These are phyloP conservation scores for Solanum lycopersicoides DNA, from an alignment of 257 asterid species.

Conservation along the genomic window DNA sequence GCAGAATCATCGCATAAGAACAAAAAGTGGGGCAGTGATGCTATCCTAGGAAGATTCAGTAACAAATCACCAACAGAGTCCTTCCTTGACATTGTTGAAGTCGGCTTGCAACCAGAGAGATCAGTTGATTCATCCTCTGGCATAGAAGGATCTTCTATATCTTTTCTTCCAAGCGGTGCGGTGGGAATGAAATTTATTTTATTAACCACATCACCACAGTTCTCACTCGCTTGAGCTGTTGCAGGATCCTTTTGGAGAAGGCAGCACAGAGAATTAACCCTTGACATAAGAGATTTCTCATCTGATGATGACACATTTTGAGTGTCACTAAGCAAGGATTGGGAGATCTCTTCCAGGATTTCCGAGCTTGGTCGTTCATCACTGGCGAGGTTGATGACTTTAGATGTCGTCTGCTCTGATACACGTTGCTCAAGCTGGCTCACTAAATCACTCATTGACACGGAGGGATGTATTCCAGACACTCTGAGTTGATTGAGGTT, in stretches of 20 bases:
- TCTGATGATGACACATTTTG: constrained; percentile 51
- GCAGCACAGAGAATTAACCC: constrained; percentile 93
- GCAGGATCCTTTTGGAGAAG: constrained; percentile 73
- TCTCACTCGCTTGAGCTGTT: constrained; percentile 23
- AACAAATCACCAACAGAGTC: constrained; percentile 84
- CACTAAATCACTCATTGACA: constrained; percentile 87
- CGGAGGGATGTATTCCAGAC: constrained; percentile 60
- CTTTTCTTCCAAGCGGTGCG: neutral
- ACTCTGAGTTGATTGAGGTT: constrained; percentile 73
- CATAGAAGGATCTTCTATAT: neutral
- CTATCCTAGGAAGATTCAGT: constrained; percentile 78
- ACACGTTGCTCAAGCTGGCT: constrained; percentile 71
- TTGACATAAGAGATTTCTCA: constrained; percentile 72
- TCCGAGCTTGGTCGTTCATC: constrained; percentile 69
- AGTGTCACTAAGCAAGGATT: constrained; percentile 57
- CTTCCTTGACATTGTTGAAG: constrained; percentile 55
- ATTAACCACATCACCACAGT: constrained; percentile 8
- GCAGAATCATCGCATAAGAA: constrained; percentile 50
- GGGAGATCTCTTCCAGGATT: constrained; percentile 56
- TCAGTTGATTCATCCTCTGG: constrained; percentile 10
- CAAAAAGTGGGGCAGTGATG: constrained; percentile 88
- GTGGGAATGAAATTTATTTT: neutral
- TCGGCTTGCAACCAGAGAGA: constrained; percentile 16
- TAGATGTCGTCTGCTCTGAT: constrained; percentile 56
- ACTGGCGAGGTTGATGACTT: constrained; percentile 40